A percentile compares a stretch with the other conserved stretches of the same genome.
These are phyloP conservation scores for Stephania yunnanensis DNA, from an alignment of 164 flowering plant species.

Conservation along the genomic window DNA sequence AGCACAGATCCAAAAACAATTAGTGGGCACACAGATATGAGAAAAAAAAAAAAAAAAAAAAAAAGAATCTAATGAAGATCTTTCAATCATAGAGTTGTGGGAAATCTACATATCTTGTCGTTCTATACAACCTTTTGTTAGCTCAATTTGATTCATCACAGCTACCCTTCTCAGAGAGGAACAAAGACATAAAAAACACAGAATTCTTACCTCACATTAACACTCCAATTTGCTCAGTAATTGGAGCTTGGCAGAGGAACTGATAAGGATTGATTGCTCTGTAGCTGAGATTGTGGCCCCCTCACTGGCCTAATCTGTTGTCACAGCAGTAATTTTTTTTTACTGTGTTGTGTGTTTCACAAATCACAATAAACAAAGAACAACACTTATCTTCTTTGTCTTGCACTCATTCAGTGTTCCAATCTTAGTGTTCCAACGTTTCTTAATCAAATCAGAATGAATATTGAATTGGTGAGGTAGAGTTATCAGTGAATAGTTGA, in stretches of 20 bases:
- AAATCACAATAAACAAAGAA: too few relatives aligned
- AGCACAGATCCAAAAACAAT: neutral
- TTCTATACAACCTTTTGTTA: neutral
- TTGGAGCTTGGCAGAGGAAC: neutral
- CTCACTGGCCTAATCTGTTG: neutral
- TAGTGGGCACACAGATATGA: neutral
- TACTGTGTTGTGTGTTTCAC: too few relatives aligned
- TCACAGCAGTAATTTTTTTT: neutral
- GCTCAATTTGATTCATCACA: neutral
- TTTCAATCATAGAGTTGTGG: slow-evolving; percentile 2
- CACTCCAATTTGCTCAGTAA: neutral
- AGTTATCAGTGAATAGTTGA: neutral
- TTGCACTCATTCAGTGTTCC: neutral
- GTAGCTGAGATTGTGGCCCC: neutral
- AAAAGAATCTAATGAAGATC: neutral
- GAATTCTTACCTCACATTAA: neutral
- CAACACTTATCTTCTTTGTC: too few relatives aligned
- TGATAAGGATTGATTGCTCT: neutral
- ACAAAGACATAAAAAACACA: neutral
- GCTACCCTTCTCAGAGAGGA: neutral
- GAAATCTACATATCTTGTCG: neutral
- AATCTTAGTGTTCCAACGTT: neutral
- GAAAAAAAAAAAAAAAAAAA: neutral
- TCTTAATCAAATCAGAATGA: neutral
- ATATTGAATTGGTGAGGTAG: neutral